phyloP scores from a whole-genome alignment of 208 protist genomes.

The Leishmania guyanensis region DNA sequence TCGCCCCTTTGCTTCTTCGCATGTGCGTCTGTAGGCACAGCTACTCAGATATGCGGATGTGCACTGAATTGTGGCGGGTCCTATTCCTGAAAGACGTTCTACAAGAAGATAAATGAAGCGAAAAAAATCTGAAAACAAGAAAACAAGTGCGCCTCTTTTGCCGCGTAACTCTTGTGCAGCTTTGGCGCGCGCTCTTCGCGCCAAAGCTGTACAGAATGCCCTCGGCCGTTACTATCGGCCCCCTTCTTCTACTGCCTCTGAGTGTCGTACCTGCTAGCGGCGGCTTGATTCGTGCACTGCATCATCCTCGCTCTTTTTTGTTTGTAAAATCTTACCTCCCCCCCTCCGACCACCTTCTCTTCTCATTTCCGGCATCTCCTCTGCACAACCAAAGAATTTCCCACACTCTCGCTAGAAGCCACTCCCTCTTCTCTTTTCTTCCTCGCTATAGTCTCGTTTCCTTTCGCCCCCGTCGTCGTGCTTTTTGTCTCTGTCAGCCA shows the following conservation, averaged over 20 bases:
- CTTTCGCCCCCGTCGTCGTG: not conserved
- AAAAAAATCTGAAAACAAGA: not conserved
- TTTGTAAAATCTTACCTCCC: not conserved
- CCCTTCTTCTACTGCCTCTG: not conserved
- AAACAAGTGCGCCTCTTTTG: not conserved
- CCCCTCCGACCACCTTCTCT: not conserved
- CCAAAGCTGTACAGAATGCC: not conserved
- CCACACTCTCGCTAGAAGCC: not conserved
- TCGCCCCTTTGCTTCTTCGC: not conserved
- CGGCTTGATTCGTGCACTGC: not conserved
- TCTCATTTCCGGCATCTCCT: not conserved
- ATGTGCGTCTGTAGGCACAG: not conserved
- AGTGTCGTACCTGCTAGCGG: not conserved
- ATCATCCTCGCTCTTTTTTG: not conserved
- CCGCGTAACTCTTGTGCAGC: not conserved
- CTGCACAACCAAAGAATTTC: not conserved
- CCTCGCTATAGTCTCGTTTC: not conserved
- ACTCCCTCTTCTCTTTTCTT: not conserved
- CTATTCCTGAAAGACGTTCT: not conserved
- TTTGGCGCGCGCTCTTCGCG: not conserved
- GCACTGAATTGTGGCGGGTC: not conserved
- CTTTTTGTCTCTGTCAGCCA: not conserved
- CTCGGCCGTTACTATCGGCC: not conserved
- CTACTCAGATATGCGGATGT: not conserved
- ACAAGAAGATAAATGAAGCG: too few relatives aligned